Evolutionary conservation across 805 yeast genomes (phyloP).

Genomic region (Metschnikowia reukaufii): DNA sequence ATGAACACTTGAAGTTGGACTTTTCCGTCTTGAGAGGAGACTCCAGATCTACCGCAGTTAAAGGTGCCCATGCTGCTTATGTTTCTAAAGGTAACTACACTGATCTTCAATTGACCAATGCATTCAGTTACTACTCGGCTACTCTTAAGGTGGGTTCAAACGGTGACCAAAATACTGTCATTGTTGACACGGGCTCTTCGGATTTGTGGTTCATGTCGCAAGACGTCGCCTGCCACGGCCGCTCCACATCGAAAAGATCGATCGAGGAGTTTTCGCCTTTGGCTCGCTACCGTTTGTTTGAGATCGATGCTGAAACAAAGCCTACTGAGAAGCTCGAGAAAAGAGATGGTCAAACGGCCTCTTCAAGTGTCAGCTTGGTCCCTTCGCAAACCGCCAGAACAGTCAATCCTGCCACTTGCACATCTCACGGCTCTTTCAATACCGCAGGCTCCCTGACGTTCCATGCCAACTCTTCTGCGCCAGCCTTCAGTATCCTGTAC

Average conservation of each 20-base stretch:
- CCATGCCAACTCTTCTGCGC: constrained; percentile 40
- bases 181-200: constrained; percentile 45
- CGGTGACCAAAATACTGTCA: constrained; percentile 25
- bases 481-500: constrained; percentile 43
- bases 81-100: constrained; percentile 8
- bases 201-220: constrained; percentile 44
- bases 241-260: background rate
- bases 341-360: background rate
- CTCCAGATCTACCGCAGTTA: constrained; percentile 3
- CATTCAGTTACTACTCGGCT: constrained; percentile 13
- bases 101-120: constrained; percentile 6
- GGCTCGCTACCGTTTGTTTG: constrained; percentile 6
- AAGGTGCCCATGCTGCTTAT: constrained; percentile 1
- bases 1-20: constrained; percentile 9
- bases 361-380: too few species aligned
- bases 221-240: background rate
- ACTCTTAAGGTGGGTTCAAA: constrained; percentile 17
- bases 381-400: background rate
- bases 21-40: constrained; percentile 13
- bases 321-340: background rate
- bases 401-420: constrained; percentile 33
- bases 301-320: background rate
- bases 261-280: background rate
- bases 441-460: constrained; percentile 40
- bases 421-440: constrained; percentile 49